Percentiles rank a stretch among this genome's conserved stretches.
phyloP scores from a whole-genome alignment of 768 basidiomycete genomes.

The Russula griseocarnosa region DNA sequence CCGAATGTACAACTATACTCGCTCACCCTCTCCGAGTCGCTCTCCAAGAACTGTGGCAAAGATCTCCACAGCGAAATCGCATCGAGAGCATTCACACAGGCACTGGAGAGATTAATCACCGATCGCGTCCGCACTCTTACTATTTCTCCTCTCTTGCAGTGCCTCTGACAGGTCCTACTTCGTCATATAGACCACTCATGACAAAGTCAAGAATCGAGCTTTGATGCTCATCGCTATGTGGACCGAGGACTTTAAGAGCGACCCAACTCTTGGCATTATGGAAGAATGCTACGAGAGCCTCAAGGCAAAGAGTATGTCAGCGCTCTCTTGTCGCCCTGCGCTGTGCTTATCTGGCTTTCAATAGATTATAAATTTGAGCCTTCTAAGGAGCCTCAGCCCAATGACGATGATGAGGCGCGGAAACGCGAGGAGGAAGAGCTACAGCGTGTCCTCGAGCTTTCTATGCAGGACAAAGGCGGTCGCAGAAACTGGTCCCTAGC shows the following conservation, averaged over 20 bases:
- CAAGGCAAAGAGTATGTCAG: constrained; percentile 69
- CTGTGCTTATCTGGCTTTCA: constrained; percentile 6
- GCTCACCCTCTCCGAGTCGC: constrained; percentile 78
- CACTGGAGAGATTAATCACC: constrained; percentile 77
- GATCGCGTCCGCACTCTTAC: constrained; percentile 61
- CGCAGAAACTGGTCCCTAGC: constrained; percentile 50
- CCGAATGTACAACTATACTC: constrained; percentile 96
- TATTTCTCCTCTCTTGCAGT: neutral
- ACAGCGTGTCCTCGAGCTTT: constrained; percentile 86
- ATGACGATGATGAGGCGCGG: constrained; percentile 71
- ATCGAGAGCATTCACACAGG: constrained; percentile 85
- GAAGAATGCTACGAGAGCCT: constrained; percentile 81
- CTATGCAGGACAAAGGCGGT: constrained; percentile 89
- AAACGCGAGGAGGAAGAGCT: constrained; percentile 92
- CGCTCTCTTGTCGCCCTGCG: neutral
- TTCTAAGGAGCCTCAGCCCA: constrained; percentile 60
- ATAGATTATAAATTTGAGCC: constrained; percentile 70
- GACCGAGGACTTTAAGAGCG: constrained; percentile 79
- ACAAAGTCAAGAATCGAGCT: constrained; percentile 78
- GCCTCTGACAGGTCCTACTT: neutral
- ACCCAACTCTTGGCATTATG: constrained; percentile 82
- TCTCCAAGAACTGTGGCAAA: constrained; percentile 87
- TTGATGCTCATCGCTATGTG: constrained; percentile 73
- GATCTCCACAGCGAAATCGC: constrained; percentile 82
- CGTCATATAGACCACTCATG: constrained; percentile 73